A percentile compares a stretch with the other conserved stretches of the same genome.
Conservation (phyloP, 75 land plant species). For the Pseudotsuga menziesii region DNA sequence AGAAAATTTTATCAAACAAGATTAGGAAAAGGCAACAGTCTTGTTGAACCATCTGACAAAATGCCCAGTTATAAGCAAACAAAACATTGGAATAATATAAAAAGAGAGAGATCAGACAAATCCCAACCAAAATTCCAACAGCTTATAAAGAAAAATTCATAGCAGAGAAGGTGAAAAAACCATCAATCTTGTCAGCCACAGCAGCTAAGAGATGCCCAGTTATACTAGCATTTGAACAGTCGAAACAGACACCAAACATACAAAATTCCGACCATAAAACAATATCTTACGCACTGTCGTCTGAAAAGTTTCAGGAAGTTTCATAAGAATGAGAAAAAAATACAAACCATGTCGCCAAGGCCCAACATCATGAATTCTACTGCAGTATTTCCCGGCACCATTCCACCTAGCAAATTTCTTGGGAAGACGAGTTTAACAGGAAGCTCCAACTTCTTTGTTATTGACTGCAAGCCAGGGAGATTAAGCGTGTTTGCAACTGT, state of each 20-base stretch:
- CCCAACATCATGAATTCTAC: constrained; percentile 90
- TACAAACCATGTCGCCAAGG: constrained; percentile 91
- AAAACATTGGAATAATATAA: background rate
- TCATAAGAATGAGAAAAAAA: constrained; percentile 6
- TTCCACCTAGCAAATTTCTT: constrained; percentile 69
- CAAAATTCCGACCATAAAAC: background rate
- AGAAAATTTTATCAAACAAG: background rate
- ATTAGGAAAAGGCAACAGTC: background rate
- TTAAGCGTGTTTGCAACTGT: constrained; percentile 81
- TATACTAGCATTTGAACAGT: background rate
- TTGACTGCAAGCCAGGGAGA: constrained; percentile 73
- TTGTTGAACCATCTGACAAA: background rate
- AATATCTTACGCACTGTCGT: background rate
- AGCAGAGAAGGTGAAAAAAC: background rate
- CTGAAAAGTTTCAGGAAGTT: background rate
- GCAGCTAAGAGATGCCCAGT: background rate
- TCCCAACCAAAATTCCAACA: background rate
- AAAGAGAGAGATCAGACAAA: background rate
- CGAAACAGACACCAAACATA: background rate
- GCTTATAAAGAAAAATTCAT: background rate
- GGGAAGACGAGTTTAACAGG: constrained; percentile 95
- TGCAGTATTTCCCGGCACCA: constrained; percentile 30
- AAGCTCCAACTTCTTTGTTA: constrained; percentile 88
- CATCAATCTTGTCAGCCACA: background rate
- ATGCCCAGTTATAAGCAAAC: background rate